Percentiles rank a stretch among this genome's conserved stretches.
Evolutionary conservation across 129 eudicot species (phyloP).

Genomic region (Chrysanthemum seticuspe): DNA sequence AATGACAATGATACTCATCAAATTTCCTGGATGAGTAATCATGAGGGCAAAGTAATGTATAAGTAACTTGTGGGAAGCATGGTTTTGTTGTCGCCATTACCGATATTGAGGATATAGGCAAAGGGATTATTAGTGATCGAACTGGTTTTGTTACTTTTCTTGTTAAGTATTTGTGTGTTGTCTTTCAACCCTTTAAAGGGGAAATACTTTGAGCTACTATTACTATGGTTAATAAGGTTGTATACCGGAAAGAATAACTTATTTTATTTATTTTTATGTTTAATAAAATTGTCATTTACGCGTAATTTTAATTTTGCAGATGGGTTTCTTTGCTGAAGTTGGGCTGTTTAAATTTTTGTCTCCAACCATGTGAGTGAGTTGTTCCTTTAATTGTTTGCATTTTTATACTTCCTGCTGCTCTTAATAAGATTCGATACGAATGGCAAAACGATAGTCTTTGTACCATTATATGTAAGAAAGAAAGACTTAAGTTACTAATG

Average conservation of each 20-base stretch:
- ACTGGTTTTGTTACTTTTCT: slow-evolving; percentile 95
- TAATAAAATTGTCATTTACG: not conserved
- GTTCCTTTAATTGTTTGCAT: not conserved
- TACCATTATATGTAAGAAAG: too few relatives aligned
- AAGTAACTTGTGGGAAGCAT: slow-evolving; percentile 92
- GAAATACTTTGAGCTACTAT: slow-evolving; percentile 95
- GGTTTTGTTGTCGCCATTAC: slow-evolving; percentile 93
- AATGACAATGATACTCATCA: too few relatives aligned
- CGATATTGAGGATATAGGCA: slow-evolving; percentile 81
- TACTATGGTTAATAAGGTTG: slow-evolving; percentile 95
- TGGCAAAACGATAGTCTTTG: too few relatives aligned
- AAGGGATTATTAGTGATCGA: slow-evolving; percentile 85
- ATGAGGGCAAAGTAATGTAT: slow-evolving; percentile 34
- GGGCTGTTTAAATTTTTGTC: slow-evolving; percentile 91
- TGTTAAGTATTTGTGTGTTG: slow-evolving; percentile 87
- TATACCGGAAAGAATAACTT: not conserved
- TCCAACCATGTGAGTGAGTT: slow-evolving; percentile 74
- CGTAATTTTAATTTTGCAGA: too few relatives aligned
- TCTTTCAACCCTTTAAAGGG: slow-evolving; percentile 89
- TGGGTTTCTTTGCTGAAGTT: slow-evolving; percentile 46
- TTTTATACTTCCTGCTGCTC: not conserved
- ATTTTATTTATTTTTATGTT: not conserved
- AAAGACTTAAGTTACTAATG: too few relatives aligned
- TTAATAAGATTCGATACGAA: too few relatives aligned
- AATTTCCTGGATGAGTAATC: too few relatives aligned